Evolutionary conservation across 2,329 filamentous ascomycete species (phyloP).

Genomic region (Gliomastix tumulicola): DNA sequence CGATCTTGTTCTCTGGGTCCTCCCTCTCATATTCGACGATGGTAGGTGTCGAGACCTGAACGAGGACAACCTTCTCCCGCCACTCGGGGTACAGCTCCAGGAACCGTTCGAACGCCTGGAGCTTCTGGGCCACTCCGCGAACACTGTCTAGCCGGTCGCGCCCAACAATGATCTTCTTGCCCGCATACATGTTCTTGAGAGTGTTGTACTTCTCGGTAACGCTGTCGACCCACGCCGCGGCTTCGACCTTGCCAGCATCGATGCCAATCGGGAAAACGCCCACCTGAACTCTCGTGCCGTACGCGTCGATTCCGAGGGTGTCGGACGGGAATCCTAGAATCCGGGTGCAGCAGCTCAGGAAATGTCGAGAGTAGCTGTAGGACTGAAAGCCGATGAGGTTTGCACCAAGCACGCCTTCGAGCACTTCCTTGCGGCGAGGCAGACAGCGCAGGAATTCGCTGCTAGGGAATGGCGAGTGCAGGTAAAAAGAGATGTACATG

Average conservation of each 20-base stretch:
- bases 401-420: constrained; percentile 82
- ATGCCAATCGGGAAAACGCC: constrained; percentile 95
- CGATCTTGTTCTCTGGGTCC: constrained; percentile 71
- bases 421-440: constrained; percentile 78
- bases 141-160: constrained; percentile 91
- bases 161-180: constrained; percentile 91
- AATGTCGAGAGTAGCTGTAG: constrained; percentile 91
- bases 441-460: constrained; percentile 92
- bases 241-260: constrained; percentile 73
- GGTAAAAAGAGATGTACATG: constrained; percentile 90
- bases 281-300: constrained; percentile 81
- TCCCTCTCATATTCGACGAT: constrained; percentile 73
- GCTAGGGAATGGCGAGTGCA: constrained; percentile 91
- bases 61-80: constrained; percentile 85
- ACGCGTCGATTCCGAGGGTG: constrained; percentile 77
- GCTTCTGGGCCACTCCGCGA: constrained; percentile 88
- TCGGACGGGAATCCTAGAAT: constrained; percentile 88
- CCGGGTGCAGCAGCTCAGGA: constrained; percentile 87
- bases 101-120: constrained; percentile 91
- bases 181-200: constrained; percentile 72
- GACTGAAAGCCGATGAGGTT: constrained; percentile 96
- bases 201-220: constrained; percentile 66
- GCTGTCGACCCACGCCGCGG: constrained; percentile 63
- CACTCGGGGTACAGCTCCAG: constrained; percentile 86
- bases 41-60: constrained; percentile 89